Evolutionary conservation across 1,284 basidiomycete genomes (phyloP).

Genomic region (Cryptococcus amylolentus): DNA sequence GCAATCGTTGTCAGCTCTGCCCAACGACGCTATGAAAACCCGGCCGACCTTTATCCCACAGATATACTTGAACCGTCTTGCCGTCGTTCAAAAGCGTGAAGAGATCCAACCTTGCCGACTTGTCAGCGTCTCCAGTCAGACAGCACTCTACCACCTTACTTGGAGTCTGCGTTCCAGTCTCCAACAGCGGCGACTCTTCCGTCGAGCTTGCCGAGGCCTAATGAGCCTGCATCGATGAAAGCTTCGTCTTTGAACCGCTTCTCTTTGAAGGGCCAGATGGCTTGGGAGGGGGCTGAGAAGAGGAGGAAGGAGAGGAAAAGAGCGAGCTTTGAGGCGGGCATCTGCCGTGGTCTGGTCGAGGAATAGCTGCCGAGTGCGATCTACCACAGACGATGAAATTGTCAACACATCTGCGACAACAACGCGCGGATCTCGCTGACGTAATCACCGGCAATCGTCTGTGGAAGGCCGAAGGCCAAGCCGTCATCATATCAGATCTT

Average conservation of each 20-base stretch:
- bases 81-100: constrained; percentile 70
- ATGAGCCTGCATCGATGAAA: constrained; percentile 71
- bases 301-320: constrained; percentile 1
- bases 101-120: constrained; percentile 59
- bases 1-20: constrained; percentile 15
- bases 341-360: not conserved
- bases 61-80: constrained; percentile 66
- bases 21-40: not conserved
- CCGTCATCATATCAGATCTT: not conserved
- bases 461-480: not conserved
- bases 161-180: constrained; percentile 93
- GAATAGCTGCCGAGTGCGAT: too few species aligned
- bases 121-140: not conserved
- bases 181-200: constrained; percentile 78
- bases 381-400: too few species aligned
- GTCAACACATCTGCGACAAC: too few species aligned
- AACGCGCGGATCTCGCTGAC: not conserved
- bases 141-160: constrained; percentile 56
- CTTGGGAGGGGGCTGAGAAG: constrained; percentile 1
- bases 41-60: constrained; percentile 76
- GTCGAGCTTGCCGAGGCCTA: constrained; percentile 66
- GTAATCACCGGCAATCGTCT: not conserved
- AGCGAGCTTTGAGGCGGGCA: constrained; percentile 8
- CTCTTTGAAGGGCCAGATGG: constrained; percentile 72
- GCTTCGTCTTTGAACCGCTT: constrained; percentile 84